phyloP scores from a whole-genome alignment of 2,329 filamentous ascomycete genomes.

The Penicillium palitans region DNA sequence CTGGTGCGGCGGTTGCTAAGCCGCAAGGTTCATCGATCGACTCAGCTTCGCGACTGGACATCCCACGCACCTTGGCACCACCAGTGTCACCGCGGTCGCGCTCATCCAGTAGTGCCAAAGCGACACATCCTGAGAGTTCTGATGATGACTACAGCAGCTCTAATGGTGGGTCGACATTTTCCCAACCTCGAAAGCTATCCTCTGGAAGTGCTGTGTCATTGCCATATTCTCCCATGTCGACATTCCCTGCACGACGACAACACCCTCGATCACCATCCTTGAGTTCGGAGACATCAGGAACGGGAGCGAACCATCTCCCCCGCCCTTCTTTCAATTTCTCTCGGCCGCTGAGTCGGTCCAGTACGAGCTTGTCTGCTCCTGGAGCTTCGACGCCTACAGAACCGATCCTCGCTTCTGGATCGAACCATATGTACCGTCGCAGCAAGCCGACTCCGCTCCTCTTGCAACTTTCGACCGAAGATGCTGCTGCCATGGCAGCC shows the following conservation, averaged over 20 bases:
- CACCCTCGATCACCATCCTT: slow-evolving; percentile 79
- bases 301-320: slow-evolving; percentile 55
- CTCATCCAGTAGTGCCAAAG: slow-evolving; percentile 54
- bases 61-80: slow-evolving; percentile 47
- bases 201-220: slow-evolving; percentile 65
- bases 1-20: slow-evolving; percentile 22
- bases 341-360: slow-evolving; percentile 70
- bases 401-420: slow-evolving; percentile 34
- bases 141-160: slow-evolving; percentile 68
- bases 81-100: slow-evolving; percentile 47
- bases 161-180: slow-evolving; percentile 60
- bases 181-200: slow-evolving; percentile 74
- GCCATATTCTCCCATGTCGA: slow-evolving; percentile 62
- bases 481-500: slow-evolving; percentile 14
- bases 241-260: slow-evolving; percentile 58
- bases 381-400: slow-evolving; percentile 31
- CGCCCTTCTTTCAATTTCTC: slow-evolving; percentile 91
- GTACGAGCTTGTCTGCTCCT: slow-evolving; percentile 41
- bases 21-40: slow-evolving; percentile 39
- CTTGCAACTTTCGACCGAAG: slow-evolving; percentile 28
- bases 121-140: slow-evolving; percentile 63
- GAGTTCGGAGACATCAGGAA: slow-evolving; percentile 74
- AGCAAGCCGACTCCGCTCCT: slow-evolving; percentile 38
- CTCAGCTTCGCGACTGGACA: slow-evolving; percentile 40
- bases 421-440: slow-evolving; percentile 29